phyloP scores from a whole-genome alignment of 163 green algal species.

The Scenedesmus sp. region DNA sequence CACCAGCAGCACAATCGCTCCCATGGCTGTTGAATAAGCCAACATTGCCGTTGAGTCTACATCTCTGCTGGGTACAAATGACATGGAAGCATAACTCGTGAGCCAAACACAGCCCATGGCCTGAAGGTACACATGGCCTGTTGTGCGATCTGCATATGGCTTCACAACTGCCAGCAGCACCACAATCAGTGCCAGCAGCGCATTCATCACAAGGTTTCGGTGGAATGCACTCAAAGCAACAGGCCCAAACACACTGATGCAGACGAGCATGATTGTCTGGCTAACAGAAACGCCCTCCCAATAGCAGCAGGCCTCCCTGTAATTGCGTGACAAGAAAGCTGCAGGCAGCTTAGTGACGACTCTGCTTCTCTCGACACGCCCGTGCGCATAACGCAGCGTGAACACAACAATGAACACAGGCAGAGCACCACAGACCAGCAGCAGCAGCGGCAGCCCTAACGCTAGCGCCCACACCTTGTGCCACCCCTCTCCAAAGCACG shows the following conservation, averaged over 20 bases:
- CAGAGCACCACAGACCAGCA: neutral
- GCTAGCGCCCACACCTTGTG: neutral
- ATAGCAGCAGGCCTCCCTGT: neutral
- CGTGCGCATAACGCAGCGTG: neutral
- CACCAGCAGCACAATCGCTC: neutral
- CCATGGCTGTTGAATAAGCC: neutral
- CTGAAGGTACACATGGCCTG: neutral
- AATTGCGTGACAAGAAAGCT: neutral
- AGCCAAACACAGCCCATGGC: conserved; percentile 4
- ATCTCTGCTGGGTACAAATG: neutral
- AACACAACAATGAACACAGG: neutral
- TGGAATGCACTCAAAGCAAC: neutral
- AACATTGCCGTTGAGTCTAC: neutral
- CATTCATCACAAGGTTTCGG: conserved; percentile 9
- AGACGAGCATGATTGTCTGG: conserved; percentile 13
- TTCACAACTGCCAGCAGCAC: conserved; percentile 10
- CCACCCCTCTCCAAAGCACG: conserved; percentile 3
- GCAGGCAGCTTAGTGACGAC: neutral
- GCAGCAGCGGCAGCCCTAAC: conserved; percentile 17
- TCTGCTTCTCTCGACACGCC: neutral
- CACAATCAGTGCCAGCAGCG: neutral
- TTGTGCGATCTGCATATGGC: neutral
- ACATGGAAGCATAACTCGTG: conserved; percentile 14
- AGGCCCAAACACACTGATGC: conserved; percentile 34
- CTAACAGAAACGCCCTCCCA: neutral